Evolutionary conservation across 768 basidiomycete species (phyloP).

Genomic region (Tremella mesenterica): DNA sequence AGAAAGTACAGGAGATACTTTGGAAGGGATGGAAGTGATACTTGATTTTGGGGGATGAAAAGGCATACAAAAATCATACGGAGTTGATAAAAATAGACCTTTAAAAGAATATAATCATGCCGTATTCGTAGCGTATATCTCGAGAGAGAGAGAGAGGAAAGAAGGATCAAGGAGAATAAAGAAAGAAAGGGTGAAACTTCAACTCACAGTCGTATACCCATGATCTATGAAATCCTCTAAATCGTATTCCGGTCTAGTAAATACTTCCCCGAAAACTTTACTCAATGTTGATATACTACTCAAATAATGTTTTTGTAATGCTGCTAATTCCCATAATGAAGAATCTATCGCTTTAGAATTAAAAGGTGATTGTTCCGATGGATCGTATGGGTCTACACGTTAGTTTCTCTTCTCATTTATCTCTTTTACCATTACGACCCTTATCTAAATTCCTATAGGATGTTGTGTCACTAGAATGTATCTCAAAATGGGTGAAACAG

Average conservation of each 20-base stretch:
- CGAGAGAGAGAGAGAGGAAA: too few species aligned
- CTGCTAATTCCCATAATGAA: constrained; percentile 83
- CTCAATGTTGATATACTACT: constrained; percentile 75
- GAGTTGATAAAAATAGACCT: too few species aligned
- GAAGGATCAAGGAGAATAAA: too few species aligned
- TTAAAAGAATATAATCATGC: too few species aligned
- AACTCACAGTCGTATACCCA: constrained; percentile 45
- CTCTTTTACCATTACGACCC: constrained; percentile 1
- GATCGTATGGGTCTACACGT: constrained; percentile 58
- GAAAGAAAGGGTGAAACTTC: too few species aligned
- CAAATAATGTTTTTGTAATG: constrained; percentile 74
- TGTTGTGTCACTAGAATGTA: too few species aligned
- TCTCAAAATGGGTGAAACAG: too few species aligned
- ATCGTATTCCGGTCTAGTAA: constrained; percentile 79
- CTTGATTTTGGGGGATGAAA: too few species aligned
- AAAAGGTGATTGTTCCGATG: constrained; percentile 61
- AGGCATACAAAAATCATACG: too few species aligned
- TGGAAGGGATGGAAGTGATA: too few species aligned
- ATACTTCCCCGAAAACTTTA: constrained; percentile 77
- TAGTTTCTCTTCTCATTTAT: constrained; percentile 13
- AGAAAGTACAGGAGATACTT: too few species aligned
- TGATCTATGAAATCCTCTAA: constrained; percentile 98
- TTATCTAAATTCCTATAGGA: background rate
- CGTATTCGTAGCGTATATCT: too few species aligned
- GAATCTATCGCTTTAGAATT: constrained; percentile 71